Evolutionary conservation across 495 filamentous ascomycete species (phyloP), one percentile per base, ranked within the genome.

Genomic region (Aspergillus sclerotioniger): DNA sequence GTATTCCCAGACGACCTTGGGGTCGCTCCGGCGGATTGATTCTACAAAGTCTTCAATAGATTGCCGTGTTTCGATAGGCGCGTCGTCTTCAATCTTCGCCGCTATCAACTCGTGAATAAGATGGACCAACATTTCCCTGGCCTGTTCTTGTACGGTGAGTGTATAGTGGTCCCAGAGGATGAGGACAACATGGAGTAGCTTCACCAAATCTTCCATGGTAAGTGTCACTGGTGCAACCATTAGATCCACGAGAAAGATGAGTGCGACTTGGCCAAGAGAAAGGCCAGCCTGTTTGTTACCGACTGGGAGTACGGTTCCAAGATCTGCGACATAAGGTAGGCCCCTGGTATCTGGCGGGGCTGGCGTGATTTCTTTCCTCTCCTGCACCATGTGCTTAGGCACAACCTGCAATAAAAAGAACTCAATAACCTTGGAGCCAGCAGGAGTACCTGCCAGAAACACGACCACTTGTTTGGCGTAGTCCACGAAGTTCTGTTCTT

Each of bases 391-490:
- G 25, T 90, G 87, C 68, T 90, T 94, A 0, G 92, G 91, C 5
- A 82, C 87, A 43, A 98, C 91, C 58, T 96, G 90, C 73, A 92
- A 78, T 44, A 98, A 72, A 51, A 98, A 81, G 60, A 96, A 96
- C 63, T 98, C 95, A 16, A 98, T 87, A 19, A 98, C 91, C 65
- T 94, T 95, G 33, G 88, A 86, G 10, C 92, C 92, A 17, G 90
- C 93, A 39, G 89, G 90, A 0, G 94, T 96, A 64, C 90, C 91
- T 3, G 94, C 92, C 4, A 98, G 73, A 67, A 97, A 96, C 0
- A 98, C 94, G 20, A 98, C 91, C 33, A 98, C 90, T 72, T 98
- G 94, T 75, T 98, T 98, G 3, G 94, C 91, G 67, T 90, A 96
- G 59, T 96, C 90, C 45, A 98, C 92, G 74, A 96, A 97, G 60